Conservation (phyloP, 169 alveolate species). For the Pseudocohnilembus persalinus region DNA sequence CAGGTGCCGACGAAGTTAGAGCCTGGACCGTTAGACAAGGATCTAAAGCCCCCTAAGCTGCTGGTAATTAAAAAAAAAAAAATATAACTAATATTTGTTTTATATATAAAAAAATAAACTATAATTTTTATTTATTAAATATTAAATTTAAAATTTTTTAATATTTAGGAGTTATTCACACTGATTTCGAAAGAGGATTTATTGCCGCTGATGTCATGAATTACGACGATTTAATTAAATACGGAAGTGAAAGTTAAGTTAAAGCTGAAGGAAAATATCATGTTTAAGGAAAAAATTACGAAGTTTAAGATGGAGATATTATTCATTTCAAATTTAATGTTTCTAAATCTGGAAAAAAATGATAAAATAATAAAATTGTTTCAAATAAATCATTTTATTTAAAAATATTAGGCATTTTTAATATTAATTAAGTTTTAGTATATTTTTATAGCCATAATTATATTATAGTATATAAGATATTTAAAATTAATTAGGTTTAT, state of each 20-base stretch:
- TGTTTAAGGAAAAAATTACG: constrained; percentile 95
- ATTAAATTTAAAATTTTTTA: background rate
- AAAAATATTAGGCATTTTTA: no score
- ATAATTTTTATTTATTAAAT: background rate
- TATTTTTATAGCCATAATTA: no score
- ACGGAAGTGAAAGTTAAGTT: constrained; percentile 89
- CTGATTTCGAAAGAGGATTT: constrained; percentile 99
- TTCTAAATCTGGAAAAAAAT: constrained; percentile 89
- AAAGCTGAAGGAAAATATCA: constrained; percentile 93
- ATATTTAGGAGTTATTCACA: constrained; percentile 79
- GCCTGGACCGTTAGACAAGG: constrained; percentile 99
- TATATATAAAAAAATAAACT: no score
- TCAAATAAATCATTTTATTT: no score
- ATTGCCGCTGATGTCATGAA: constrained; percentile 97
- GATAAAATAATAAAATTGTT: constrained; percentile 18
- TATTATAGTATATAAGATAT: no score
- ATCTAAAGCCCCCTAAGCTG: constrained; percentile 96
- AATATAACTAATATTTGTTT: constrained; percentile 54
- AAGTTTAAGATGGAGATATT: constrained; percentile 97
- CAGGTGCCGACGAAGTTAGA: constrained; percentile 99
- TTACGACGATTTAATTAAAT: constrained; percentile 61
- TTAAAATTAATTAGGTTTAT: no score
- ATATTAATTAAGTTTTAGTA: no score
- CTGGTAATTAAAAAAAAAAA: no score
- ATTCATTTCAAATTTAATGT: constrained; percentile 98